Evolutionary conservation across 225 moss, liverwort and hornwort species (phyloP).

Genomic region (Thuidium tamariscinum): DNA sequence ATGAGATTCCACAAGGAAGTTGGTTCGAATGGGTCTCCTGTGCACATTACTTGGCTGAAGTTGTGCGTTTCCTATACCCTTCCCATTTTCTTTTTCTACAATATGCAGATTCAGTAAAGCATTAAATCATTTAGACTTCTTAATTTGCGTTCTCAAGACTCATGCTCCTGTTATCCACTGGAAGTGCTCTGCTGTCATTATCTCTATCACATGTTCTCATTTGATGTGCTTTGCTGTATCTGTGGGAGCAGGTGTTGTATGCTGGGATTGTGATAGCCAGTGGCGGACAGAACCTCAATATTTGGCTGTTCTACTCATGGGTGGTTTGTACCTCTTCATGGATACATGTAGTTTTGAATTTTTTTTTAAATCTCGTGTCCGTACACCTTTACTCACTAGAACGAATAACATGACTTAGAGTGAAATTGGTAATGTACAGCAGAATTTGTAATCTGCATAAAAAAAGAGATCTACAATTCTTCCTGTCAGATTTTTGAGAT

Average conservation of each 20-base stretch:
- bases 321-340: conserved; percentile 36
- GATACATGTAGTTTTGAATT: neutral
- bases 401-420: neutral
- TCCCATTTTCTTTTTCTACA: neutral
- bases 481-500: neutral
- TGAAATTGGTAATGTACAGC: neutral
- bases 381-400: neutral
- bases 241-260: conserved; percentile 57
- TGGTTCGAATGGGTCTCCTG: conserved; percentile 95
- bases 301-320: conserved; percentile 53
- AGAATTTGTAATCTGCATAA: neutral
- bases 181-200: neutral
- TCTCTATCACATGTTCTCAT: neutral
- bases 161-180: neutral
- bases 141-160: neutral
- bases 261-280: conserved; percentile 59
- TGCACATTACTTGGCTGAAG: conserved; percentile 88
- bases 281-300: conserved; percentile 47
- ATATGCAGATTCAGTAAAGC: neutral
- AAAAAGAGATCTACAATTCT: neutral
- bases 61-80: conserved; percentile 29
- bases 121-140: neutral
- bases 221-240: neutral
- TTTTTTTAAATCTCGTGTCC: neutral
- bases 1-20: conserved; percentile 71